phyloP scores from a whole-genome alignment of 164 flowering plant species.

The Chimonanthus praecox region DNA sequence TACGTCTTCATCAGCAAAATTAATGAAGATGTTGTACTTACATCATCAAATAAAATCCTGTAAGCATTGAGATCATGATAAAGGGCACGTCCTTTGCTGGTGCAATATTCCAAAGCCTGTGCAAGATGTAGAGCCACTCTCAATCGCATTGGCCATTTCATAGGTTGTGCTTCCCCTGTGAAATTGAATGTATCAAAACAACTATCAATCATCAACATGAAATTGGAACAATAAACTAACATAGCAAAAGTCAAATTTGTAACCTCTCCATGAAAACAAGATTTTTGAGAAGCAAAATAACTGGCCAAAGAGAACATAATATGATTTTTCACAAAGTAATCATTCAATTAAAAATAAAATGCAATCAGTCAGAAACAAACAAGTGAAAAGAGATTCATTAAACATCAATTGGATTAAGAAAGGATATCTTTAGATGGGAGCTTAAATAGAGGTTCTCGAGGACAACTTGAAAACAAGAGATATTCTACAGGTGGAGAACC shows the following conservation, averaged over 20 bases:
- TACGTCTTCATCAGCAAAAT: not conserved
- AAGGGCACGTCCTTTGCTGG: conserved; percentile 74
- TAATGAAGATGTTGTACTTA: conserved; percentile 18
- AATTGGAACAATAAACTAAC: not conserved
- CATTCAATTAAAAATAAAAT: too few relatives aligned
- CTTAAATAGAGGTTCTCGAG: too few relatives aligned
- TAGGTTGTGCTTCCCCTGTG: conserved; percentile 85
- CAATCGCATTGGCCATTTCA: conserved; percentile 90
- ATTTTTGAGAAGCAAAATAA: too few relatives aligned
- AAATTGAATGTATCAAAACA: conserved; percentile 7
- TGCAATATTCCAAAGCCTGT: conserved; percentile 87
- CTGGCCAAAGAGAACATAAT: too few relatives aligned
- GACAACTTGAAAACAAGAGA: too few relatives aligned
- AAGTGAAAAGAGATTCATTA: too few relatives aligned
- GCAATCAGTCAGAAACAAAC: too few relatives aligned
- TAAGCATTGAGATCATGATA: conserved; percentile 95
- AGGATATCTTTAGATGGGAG: too few relatives aligned
- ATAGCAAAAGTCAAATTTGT: not conserved
- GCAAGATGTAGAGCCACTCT: conserved; percentile 87
- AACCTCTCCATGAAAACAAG: not conserved
- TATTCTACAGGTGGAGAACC: too few relatives aligned
- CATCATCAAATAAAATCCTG: conserved; percentile 81
- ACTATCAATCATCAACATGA: not conserved
- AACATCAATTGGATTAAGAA: too few relatives aligned
- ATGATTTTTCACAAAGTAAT: too few relatives aligned